Evolutionary conservation across 2,329 filamentous ascomycete species (phyloP).

Genomic region (Endoconidiophora polonica): DNA sequence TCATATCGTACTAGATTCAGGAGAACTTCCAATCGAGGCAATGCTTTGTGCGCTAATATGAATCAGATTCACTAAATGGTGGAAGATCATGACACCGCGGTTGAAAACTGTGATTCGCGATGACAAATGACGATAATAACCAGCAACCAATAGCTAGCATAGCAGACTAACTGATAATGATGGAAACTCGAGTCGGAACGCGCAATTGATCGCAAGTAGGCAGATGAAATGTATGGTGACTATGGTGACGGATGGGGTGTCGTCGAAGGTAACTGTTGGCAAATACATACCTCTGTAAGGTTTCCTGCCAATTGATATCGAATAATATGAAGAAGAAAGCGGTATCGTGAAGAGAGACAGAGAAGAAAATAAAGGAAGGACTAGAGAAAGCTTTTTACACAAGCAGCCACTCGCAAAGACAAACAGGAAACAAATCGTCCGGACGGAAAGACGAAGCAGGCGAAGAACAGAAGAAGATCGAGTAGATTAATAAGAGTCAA

Average conservation of each 20-base stretch:
- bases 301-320: not conserved
- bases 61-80: too few species aligned
- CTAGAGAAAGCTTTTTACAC: not conserved
- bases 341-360: not conserved
- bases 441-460: not conserved
- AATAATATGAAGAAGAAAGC: not conserved
- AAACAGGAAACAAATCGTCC: not conserved
- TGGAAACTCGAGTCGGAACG: not conserved
- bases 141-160: too few species aligned
- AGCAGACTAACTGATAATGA: not conserved
- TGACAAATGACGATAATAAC: too few species aligned
- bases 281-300: not conserved
- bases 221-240: not conserved
- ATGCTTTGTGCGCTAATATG: too few species aligned
- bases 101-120: too few species aligned
- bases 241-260: not conserved
- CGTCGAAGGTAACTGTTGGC: not conserved
- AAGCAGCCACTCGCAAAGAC: too few species aligned
- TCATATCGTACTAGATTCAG: too few species aligned
- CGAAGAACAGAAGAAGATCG: not conserved
- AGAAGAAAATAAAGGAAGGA: constrained; percentile 1
- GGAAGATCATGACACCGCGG: too few species aligned
- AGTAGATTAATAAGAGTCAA: not conserved
- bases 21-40: too few species aligned
- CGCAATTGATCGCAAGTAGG: not conserved